phyloP scores from a whole-genome alignment of 495 filamentous ascomycete species.

The Annulohypoxylon moriforme region DNA sequence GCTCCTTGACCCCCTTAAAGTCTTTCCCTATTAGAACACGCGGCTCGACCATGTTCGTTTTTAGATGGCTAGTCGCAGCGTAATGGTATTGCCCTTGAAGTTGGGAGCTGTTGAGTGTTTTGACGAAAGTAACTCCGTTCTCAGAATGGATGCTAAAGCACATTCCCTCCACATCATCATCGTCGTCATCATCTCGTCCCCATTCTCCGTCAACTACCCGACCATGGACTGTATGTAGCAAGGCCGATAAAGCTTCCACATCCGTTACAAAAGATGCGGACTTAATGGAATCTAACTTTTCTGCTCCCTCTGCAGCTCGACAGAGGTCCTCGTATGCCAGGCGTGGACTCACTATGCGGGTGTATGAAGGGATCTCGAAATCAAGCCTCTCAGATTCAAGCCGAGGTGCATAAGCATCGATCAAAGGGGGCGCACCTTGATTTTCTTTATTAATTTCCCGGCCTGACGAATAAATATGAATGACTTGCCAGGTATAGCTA shows the following conservation, averaged over 20 bases:
- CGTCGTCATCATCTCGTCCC: too few species aligned
- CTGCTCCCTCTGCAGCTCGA: neutral
- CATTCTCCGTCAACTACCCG: neutral
- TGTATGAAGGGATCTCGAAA: neutral
- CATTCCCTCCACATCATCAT: neutral
- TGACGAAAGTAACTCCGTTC: neutral
- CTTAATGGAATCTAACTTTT: neutral
- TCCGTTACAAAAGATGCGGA: neutral
- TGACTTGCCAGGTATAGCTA: neutral
- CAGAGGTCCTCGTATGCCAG: neutral
- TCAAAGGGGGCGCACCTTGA: neutral
- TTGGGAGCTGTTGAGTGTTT: neutral
- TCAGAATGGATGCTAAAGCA: neutral
- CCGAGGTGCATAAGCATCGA: too few species aligned
- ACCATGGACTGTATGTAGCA: neutral
- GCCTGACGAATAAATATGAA: neutral
- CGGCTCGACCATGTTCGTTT: neutral
- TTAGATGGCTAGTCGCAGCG: neutral
- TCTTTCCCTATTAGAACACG: neutral
- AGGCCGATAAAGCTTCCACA: neutral
- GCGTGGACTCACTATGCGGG: neutral
- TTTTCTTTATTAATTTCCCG: neutral
- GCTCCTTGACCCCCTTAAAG: neutral
- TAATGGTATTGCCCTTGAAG: too few species aligned
- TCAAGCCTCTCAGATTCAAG: neutral